A percentile compares a stretch with the other conserved stretches of the same genome.
These are phyloP conservation scores for Alternaria rosae DNA, from an alignment of 2,329 filamentous ascomycete species.

Conservation along the genomic window DNA sequence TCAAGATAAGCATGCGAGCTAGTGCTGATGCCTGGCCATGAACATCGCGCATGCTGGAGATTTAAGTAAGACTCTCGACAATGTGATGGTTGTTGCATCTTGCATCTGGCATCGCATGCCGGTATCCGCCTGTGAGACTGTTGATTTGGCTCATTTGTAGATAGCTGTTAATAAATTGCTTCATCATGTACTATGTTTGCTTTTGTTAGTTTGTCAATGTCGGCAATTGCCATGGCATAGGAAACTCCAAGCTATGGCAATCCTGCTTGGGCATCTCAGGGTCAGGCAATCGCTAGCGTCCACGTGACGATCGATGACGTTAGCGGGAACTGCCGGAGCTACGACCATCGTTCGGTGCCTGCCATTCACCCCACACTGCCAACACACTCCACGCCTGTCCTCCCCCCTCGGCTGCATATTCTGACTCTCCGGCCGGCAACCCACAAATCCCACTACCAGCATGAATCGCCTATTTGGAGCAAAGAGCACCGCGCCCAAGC, in stretches of 20 bases:
- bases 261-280: neutral
- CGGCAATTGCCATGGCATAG: neutral
- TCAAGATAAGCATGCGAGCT: neutral
- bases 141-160: neutral
- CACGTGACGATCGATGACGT: constrained; percentile 20
- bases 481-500: constrained; percentile 86
- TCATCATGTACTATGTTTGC: neutral
- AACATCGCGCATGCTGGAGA: neutral
- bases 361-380: constrained; percentile 16
- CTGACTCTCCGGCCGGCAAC: neutral
- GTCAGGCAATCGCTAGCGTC: neutral
- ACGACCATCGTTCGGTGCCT: constrained; percentile 14
- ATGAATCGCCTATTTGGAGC: constrained; percentile 98
- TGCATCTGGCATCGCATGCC: neutral
- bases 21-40: neutral
- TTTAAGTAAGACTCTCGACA: neutral
- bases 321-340: constrained; percentile 17
- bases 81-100: neutral
- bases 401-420: neutral
- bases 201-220: neutral
- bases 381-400: neutral
- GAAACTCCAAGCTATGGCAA: neutral
- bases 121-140: neutral
- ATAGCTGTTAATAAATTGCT: neutral
- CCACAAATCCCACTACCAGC: constrained; percentile 28